A percentile compares a stretch with the other conserved stretches of the same genome.
These are phyloP conservation scores for Lasiodiplodia gonubiensis DNA, from an alignment of 2,329 filamentous ascomycete genomes.

Conservation along the genomic window DNA sequence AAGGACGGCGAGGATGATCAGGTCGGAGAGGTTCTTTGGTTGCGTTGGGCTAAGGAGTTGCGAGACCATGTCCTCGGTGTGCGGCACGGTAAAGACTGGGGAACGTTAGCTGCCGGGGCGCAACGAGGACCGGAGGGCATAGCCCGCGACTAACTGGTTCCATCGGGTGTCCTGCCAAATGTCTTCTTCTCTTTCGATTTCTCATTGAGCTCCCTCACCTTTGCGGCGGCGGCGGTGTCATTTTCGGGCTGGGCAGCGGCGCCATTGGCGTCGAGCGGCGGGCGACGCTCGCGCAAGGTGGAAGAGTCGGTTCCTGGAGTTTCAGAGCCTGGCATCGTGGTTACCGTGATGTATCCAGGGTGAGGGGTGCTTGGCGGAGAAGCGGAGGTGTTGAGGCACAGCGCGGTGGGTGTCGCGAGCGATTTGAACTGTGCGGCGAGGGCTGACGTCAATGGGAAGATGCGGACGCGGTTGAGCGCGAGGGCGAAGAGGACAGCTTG, in stretches of 20 bases:
- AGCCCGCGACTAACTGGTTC: constrained; percentile 71
- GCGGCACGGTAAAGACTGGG: constrained; percentile 90
- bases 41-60: constrained; percentile 93
- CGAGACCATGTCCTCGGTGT: constrained; percentile 98
- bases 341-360: neutral
- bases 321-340: constrained; percentile 26
- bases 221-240: constrained; percentile 33
- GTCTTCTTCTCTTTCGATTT: constrained; percentile 71
- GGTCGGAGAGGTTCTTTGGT: constrained; percentile 92
- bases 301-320: constrained; percentile 16
- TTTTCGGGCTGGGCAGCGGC: neutral
- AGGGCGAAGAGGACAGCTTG: neutral
- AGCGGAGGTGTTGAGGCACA: neutral
- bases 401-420: neutral
- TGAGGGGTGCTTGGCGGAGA: neutral
- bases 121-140: neutral
- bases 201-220: constrained; percentile 58
- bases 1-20: constrained; percentile 78
- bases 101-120: constrained; percentile 1
- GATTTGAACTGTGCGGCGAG: neutral
- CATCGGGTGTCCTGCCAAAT: constrained; percentile 88
- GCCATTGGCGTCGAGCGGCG: neutral
- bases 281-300: constrained; percentile 23
- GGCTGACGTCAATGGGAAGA: constrained; percentile 10
- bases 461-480: constrained; percentile 2